Conservation (phyloP, 345 rosid species). For the Theobroma cacao region DNA sequence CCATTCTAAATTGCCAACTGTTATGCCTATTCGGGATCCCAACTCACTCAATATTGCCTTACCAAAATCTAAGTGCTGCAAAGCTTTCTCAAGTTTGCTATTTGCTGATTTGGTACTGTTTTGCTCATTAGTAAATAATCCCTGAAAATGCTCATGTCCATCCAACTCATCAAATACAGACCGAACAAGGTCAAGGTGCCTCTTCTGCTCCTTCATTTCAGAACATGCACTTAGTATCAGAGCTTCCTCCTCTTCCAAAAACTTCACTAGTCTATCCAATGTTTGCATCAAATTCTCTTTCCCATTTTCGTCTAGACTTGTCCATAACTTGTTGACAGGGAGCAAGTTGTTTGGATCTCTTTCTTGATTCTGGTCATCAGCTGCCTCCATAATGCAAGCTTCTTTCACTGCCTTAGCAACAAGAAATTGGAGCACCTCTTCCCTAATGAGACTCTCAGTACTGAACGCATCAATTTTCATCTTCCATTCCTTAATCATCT, state of each 20-base stretch:
- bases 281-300: conserved; percentile 18
- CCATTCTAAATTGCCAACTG: conserved; percentile 4
- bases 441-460: conserved; percentile 22
- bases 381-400: conserved; percentile 5
- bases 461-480: conserved; percentile 17
- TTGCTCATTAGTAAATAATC: conserved; percentile 16
- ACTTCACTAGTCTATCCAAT: conserved; percentile 2
- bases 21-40: conserved; percentile 13
- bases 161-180: conserved; percentile 7
- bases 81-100: conserved; percentile 25
- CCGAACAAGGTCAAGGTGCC: background rate
- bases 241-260: conserved; percentile 9
- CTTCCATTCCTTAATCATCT: conserved; percentile 18
- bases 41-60: conserved; percentile 21
- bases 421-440: conserved; percentile 25
- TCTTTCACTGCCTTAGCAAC: conserved; percentile 22
- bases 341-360: background rate
- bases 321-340: background rate
- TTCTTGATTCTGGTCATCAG: background rate
- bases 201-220: conserved; percentile 20
- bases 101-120: conserved; percentile 12
- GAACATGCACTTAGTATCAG: conserved; percentile 5
- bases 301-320: conserved; percentile 4
- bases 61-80: conserved; percentile 22
- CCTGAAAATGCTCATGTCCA: background rate